phyloP scores from a whole-genome alignment of 495 filamentous ascomycete genomes.

The Trichoderma orchidacearum region DNA sequence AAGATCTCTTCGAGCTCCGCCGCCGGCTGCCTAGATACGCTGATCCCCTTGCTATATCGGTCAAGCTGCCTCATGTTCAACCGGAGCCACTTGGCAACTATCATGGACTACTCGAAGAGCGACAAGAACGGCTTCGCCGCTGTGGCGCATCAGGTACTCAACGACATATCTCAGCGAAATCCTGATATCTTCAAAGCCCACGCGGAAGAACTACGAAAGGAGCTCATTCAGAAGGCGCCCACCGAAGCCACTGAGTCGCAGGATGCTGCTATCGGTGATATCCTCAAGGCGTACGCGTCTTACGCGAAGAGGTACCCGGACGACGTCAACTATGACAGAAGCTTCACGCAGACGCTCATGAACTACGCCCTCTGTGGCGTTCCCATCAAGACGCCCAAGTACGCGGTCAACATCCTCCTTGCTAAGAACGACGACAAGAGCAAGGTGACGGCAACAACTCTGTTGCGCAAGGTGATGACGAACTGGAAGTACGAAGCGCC shows the following conservation, averaged over 20 bases:
- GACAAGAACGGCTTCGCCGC: conserved; percentile 64
- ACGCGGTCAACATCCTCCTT: conserved; percentile 83
- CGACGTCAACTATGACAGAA: conserved; percentile 75
- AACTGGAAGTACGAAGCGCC: conserved; percentile 63
- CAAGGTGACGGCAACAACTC: conserved; percentile 65
- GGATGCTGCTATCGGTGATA: conserved; percentile 61
- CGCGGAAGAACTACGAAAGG: conserved; percentile 80
- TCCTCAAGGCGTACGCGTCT: conserved; percentile 80
- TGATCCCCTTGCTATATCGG: conserved; percentile 75
- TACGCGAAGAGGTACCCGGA: conserved; percentile 76
- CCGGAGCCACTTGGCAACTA: conserved; percentile 78
- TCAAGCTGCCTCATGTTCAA: conserved; percentile 79
- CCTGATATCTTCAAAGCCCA: conserved; percentile 85
- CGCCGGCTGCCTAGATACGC: conserved; percentile 54
- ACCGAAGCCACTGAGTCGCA: conserved; percentile 44
- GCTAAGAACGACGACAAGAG: conserved; percentile 69
- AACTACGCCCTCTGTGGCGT: conserved; percentile 69
- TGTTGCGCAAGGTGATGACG: conserved; percentile 59
- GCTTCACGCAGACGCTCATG: conserved; percentile 67
- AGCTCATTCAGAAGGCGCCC: conserved; percentile 69
- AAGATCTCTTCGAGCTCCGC: conserved; percentile 46
- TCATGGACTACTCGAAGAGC: conserved; percentile 72
- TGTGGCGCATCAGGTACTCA: conserved; percentile 79
- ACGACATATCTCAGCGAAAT: conserved; percentile 79
- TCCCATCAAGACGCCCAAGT: conserved; percentile 75